Conservation (phyloP, 257 asterid species). For the Lycium barbarum region DNA sequence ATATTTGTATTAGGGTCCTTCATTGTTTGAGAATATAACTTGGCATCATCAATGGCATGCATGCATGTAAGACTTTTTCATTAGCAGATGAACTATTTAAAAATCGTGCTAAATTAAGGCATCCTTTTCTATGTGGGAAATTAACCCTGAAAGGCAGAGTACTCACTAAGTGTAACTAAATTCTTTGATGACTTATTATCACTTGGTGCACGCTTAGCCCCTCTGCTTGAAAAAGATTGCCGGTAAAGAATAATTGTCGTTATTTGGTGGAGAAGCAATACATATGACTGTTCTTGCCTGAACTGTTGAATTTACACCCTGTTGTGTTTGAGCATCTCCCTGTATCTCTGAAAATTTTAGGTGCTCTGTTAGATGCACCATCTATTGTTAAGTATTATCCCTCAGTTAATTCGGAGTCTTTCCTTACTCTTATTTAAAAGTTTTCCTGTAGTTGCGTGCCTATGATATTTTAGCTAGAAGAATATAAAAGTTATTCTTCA, state of each 20-base stretch:
- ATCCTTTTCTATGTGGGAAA: background rate
- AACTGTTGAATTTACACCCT: too few relatives aligned
- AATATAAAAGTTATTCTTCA: background rate
- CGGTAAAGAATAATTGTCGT: too few relatives aligned
- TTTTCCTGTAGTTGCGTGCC: background rate
- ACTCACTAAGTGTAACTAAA: background rate
- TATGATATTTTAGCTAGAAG: background rate
- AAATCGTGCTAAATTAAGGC: background rate
- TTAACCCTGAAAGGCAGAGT: background rate
- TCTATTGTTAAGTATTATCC: too few relatives aligned
- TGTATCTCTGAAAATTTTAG: background rate
- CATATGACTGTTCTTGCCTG: too few relatives aligned
- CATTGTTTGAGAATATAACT: background rate
- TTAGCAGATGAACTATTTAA: conserved; percentile 1
- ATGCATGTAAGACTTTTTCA: background rate
- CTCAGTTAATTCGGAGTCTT: background rate
- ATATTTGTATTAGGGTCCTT: background rate
- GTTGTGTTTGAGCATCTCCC: too few relatives aligned
- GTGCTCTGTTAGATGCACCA: background rate
- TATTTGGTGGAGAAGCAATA: too few relatives aligned
- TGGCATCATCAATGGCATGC: conserved; percentile 6
- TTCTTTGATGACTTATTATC: background rate
- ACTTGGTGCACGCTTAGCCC: background rate
- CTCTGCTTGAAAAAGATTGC: background rate
- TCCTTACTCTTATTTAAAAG: background rate